Percentiles rank a stretch among this genome's conserved stretches.
Evolutionary conservation across 2,329 filamentous ascomycete genomes (phyloP).

Genomic region (Thyridium curvatum): DNA sequence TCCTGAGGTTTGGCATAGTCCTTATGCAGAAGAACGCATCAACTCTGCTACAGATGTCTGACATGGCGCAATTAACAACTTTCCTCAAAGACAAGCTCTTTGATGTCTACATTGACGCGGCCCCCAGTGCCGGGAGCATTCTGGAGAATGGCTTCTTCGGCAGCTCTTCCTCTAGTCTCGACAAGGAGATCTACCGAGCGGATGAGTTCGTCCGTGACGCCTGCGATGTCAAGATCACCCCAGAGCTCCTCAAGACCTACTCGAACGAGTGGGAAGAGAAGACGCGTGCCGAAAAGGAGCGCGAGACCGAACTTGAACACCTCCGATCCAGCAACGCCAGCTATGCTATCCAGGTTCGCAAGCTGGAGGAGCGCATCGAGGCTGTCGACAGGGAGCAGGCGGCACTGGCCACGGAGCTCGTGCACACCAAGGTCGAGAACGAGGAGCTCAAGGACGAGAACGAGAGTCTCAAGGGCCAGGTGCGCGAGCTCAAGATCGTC

Average conservation of each 20-base stretch:
- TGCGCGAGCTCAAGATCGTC: conserved; percentile 75
- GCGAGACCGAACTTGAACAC: conserved; percentile 72
- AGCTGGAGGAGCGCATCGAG: conserved; percentile 81
- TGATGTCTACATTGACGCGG: conserved; percentile 93
- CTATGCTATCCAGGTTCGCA: conserved; percentile 70
- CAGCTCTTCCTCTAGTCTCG: conserved; percentile 77
- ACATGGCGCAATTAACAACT: conserved; percentile 82
- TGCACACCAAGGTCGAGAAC: conserved; percentile 89
- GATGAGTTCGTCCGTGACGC: conserved; percentile 92
- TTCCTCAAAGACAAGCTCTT: conserved; percentile 94
- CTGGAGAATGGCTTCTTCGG: conserved; percentile 97
- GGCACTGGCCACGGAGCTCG: conserved; percentile 81
- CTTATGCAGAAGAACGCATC: conserved; percentile 92
- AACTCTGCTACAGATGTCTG: conserved; percentile 73
- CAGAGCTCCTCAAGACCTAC: conserved; percentile 75
- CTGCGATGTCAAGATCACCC: conserved; percentile 78
- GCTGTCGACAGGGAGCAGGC: conserved; percentile 88
- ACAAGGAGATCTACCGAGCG: conserved; percentile 93
- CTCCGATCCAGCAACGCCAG: conserved; percentile 58
- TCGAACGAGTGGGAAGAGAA: conserved; percentile 89
- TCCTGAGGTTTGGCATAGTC: conserved; percentile 89
- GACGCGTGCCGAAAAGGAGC: conserved; percentile 71
- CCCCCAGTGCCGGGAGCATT: conserved; percentile 86
- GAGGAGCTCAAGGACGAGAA: conserved; percentile 85
- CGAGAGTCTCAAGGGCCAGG: conserved; percentile 78